phyloP scores from a whole-genome alignment of 2,329 filamentous ascomycete genomes.

The Paecilomyces formosus region DNA sequence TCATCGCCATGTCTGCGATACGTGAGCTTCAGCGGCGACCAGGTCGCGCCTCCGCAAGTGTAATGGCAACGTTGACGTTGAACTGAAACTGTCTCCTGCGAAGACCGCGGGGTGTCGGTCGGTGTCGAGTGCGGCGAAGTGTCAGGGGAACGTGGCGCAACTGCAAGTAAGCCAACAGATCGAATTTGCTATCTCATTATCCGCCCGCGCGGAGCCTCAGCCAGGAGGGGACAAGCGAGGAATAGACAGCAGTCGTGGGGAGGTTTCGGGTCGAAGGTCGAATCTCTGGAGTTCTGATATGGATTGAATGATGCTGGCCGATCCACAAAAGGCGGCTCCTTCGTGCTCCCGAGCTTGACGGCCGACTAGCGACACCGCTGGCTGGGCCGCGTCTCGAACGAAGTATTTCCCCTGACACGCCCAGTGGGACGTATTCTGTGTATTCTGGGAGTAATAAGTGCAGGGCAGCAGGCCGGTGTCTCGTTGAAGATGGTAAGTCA shows the following conservation, averaged over 20 bases:
- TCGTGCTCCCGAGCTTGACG: not conserved
- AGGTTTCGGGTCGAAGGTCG: not conserved
- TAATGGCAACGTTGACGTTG: conserved; percentile 2
- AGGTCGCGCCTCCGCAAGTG: conserved; percentile 25
- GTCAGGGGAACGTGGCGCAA: not conserved
- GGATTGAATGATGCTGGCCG: not conserved
- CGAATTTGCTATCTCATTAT: not conserved
- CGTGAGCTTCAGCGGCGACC: conserved; percentile 27
- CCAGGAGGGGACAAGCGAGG: not conserved
- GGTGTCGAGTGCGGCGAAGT: conserved; percentile 3
- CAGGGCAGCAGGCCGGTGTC: not conserved
- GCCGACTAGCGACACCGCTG: not conserved
- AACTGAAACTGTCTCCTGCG: conserved; percentile 1
- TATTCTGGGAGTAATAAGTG: not conserved
- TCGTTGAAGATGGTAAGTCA: conserved; percentile 4
- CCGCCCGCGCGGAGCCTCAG: not conserved
- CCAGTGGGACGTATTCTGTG: not conserved
- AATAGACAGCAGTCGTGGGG: not conserved
- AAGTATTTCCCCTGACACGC: not conserved
- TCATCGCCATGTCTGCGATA: conserved; percentile 69
- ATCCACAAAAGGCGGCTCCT: not conserved
- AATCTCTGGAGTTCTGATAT: not conserved
- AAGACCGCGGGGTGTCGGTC: conserved; percentile 10
- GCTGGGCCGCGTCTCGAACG: not conserved
- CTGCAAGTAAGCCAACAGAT: not conserved